Conservation (phyloP, 345 rosid genomes). For the Excoecaria cochinchinensis region DNA sequence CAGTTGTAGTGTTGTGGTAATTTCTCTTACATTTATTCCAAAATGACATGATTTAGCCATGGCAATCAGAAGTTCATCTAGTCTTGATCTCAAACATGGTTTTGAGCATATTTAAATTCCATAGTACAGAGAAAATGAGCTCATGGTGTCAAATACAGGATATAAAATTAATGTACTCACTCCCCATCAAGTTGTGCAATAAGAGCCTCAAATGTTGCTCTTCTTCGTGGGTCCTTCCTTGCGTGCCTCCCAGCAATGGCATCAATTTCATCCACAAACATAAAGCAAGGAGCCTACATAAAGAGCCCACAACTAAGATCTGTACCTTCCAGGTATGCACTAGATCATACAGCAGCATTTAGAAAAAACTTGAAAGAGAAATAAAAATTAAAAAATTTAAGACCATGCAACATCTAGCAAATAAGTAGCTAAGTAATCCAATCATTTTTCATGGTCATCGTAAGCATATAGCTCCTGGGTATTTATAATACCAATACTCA, state of each 20-base stretch:
- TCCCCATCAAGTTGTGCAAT: constrained; percentile 93
- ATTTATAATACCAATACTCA: not conserved
- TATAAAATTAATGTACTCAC: constrained; percentile 47
- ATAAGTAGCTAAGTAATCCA: not conserved
- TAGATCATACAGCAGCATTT: constrained; percentile 1
- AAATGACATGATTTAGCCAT: not conserved
- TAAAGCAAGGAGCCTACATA: constrained; percentile 88
- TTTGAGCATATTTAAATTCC: not conserved
- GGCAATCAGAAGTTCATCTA: not conserved
- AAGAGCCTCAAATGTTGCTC: constrained; percentile 87
- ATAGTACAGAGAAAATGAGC: not conserved
- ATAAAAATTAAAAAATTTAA: not conserved
- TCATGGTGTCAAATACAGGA: not conserved
- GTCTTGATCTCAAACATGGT: not conserved
- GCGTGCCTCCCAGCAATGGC: constrained; percentile 98
- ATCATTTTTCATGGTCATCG: not conserved
- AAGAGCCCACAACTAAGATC: not conserved
- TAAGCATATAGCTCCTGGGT: not conserved
- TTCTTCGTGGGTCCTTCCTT: constrained; percentile 79
- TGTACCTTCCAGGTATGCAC: not conserved
- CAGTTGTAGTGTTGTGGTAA: not conserved
- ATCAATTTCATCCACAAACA: constrained; percentile 96
- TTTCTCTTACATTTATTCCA: too few relatives aligned
- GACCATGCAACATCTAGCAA: not conserved
- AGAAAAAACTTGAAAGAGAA: not conserved